Evolutionary conservation across 371 early-diverging fungal species (phyloP).

Genomic region (Rhizopus arrhizus): DNA sequence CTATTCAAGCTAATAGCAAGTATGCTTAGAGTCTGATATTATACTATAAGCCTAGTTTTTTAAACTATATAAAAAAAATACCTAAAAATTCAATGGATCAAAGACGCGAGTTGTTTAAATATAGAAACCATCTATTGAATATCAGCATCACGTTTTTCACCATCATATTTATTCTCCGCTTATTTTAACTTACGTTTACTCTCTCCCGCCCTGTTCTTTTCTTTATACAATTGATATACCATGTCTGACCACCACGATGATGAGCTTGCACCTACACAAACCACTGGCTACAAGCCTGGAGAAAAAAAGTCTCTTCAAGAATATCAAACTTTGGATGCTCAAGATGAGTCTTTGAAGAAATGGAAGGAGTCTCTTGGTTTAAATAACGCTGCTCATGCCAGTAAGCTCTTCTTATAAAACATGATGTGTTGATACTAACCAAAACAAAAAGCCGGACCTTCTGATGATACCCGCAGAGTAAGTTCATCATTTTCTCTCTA

Average conservation of each 20-base stretch:
- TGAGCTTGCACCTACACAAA: slow-evolving; percentile 79
- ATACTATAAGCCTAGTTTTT: too few species aligned
- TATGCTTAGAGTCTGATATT: too few species aligned
- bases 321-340: slow-evolving; percentile 82
- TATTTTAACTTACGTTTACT: slow-evolving; percentile 2
- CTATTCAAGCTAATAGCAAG: too few species aligned
- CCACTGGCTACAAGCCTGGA: slow-evolving; percentile 79
- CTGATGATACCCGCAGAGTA: slow-evolving; percentile 71
- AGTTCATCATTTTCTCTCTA: slow-evolving; percentile 31
- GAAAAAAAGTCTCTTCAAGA: slow-evolving; percentile 92
- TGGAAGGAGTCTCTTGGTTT: slow-evolving; percentile 96
- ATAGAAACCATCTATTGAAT: too few species aligned
- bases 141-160: too few species aligned
- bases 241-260: slow-evolving; percentile 68
- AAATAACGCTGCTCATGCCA: slow-evolving; percentile 45
- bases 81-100: too few species aligned
- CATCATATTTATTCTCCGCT: too few species aligned
- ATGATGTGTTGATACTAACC: background rate
- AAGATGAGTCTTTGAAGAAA: slow-evolving; percentile 91
- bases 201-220: slow-evolving; percentile 27
- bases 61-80: too few species aligned
- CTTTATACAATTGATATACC: slow-evolving; percentile 20
- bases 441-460: slow-evolving; percentile 35
- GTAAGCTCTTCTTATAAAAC: background rate
- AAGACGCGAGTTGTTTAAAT: too few species aligned